Base-by-base conservation (phyloP, 345 rosid species). In the Arabidopsis suecica region DNA sequence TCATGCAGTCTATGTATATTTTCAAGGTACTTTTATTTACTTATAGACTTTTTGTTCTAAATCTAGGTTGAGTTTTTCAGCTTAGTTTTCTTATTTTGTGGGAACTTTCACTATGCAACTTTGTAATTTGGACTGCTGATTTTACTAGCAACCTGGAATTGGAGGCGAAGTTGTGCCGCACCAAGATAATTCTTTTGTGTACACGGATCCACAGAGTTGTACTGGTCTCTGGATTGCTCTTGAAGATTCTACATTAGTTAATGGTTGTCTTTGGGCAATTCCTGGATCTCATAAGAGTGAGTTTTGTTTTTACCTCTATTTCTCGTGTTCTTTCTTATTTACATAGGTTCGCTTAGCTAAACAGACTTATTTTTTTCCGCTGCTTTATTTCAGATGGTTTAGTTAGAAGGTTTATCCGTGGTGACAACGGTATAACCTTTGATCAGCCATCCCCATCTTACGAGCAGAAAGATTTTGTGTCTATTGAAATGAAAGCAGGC, bases 181-280 rank as follows among this genome's bases (percentile, higher is more conserved):
- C 81, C 98, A 95, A 83, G 98, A 95, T 69, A 92, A 89, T 40
- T 89, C 99, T 5, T 95, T 92, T 72, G 86, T 95, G 25, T 85
- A 86, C 78, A 92, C 99, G 5, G 96, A 92, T 71, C 97, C 97
- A 69, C 66, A 84, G 57, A 90, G 89, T 74, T 95, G 99, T 82
- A 89, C 88, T 0, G 99, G 99, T 73, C 89, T 92, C 73, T 95
- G 99, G 97, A 73, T 90, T 65, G 99, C 99, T 65, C 84, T 95
- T 59, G 99, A 92, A 84, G 97, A 92, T 84, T 89, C 99, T 47
- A 95, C 92, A 65, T 69, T 74, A 34, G 53, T 75, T 65, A 92
- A 95, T 60, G 96, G 99, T 69, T 95, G 98, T 86, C 89, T 95
- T 41, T 95, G 97, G 99, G 98, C 96, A 65, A 90, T 92, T 78